phyloP scores from a whole-genome alignment of 202 grass and related monocot genomes.

The Setaria italica region DNA sequence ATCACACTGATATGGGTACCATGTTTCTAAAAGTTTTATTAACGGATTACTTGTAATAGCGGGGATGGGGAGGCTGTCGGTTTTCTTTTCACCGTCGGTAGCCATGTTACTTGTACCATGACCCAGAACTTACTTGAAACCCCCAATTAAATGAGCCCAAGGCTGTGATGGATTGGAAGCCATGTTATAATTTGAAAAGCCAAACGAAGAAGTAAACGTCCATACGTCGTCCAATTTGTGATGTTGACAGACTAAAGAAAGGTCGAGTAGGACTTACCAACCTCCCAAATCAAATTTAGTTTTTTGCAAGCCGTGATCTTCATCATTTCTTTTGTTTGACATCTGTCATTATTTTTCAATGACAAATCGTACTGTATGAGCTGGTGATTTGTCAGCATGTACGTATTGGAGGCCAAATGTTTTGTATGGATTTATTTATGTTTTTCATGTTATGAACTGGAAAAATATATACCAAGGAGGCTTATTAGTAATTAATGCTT shows the following conservation, averaged over 20 bases:
- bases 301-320: not conserved
- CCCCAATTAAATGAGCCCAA: slow-evolving; percentile 1
- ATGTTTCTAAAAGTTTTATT: too few relatives aligned
- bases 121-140: not conserved
- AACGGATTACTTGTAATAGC: too few relatives aligned
- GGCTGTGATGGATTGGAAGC: slow-evolving; percentile 10
- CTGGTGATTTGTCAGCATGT: slow-evolving; percentile 40
- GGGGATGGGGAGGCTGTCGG: too few relatives aligned
- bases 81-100: not conserved
- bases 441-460: not conserved
- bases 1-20: too few relatives aligned
- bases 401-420: not conserved
- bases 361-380: not conserved
- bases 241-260: slow-evolving; percentile 22
- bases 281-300: not conserved
- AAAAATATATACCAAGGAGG: not conserved
- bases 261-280: slow-evolving; percentile 12
- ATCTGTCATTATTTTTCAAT: not conserved
- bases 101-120: not conserved
- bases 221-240: not conserved
- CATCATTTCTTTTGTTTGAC: slow-evolving; percentile 11
- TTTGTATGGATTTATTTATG: not conserved
- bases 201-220: slow-evolving; percentile 7
- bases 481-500: not conserved
- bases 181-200: not conserved